phyloP scores from a whole-genome alignment of 345 rosid species.

The Aquilaria yunnanensis region DNA sequence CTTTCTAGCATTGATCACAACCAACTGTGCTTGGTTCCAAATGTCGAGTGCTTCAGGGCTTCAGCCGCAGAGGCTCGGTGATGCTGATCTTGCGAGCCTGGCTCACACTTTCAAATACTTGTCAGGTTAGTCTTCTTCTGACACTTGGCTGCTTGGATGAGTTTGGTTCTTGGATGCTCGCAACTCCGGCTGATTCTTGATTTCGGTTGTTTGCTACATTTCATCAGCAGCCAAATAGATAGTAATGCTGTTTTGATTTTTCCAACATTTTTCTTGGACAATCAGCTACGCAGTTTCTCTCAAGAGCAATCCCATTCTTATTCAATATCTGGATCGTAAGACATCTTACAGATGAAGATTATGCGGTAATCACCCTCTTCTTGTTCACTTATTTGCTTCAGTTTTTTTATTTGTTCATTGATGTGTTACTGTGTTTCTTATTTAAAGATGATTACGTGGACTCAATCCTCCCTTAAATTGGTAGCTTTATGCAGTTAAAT shows the following conservation, averaged over 20 bases:
- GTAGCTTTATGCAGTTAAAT: constrained; percentile 85
- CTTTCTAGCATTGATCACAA: too few relatives aligned
- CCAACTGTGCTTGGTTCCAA: too few relatives aligned
- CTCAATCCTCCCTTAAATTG: constrained; percentile 12
- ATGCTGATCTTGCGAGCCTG: constrained; percentile 29
- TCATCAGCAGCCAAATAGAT: not conserved
- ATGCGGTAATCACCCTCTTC: constrained; percentile 45
- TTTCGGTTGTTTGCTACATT: not conserved
- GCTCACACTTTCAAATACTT: constrained; percentile 64
- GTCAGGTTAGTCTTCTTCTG: constrained; percentile 29
- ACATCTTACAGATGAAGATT: constrained; percentile 64
- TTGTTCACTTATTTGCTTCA: not conserved
- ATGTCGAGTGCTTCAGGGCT: constrained; percentile 16
- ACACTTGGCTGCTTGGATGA: not conserved
- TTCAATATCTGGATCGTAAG: constrained; percentile 89
- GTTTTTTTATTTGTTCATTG: constrained; percentile 1
- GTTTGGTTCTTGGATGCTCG: too few relatives aligned
- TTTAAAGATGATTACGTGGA: not conserved
- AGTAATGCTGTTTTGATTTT: not conserved
- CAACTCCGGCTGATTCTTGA: not conserved
- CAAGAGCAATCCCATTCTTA: constrained; percentile 83
- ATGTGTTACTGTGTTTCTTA: not conserved
- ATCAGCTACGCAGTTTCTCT: constrained; percentile 71
- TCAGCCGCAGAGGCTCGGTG: constrained; percentile 20
- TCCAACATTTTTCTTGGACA: not conserved